Evolutionary conservation across 768 basidiomycete species (phyloP).

Genomic region (Trametopsis cervina): DNA sequence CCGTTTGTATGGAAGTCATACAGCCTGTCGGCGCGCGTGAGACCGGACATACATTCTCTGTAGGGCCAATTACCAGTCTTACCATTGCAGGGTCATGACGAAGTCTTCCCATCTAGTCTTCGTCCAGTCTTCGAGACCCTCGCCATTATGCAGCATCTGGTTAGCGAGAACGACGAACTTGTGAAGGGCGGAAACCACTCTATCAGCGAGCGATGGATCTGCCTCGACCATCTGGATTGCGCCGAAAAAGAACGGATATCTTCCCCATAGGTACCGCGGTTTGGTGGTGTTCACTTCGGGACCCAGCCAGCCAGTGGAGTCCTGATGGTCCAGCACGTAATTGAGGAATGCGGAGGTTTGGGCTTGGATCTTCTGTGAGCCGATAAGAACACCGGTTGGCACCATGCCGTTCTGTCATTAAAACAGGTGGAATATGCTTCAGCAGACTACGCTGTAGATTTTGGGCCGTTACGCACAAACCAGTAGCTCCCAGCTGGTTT

Average conservation of each 20-base stretch:
- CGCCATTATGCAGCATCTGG: constrained; percentile 43
- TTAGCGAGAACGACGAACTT: constrained; percentile 49
- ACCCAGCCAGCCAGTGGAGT: constrained; percentile 49
- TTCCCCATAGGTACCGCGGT: constrained; percentile 48
- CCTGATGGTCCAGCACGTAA: constrained; percentile 45
- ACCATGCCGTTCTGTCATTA: constrained; percentile 43
- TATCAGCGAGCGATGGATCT: constrained; percentile 34
- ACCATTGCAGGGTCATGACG: constrained; percentile 51
- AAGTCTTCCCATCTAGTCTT: constrained; percentile 54
- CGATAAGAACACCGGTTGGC: constrained; percentile 41
- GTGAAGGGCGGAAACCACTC: constrained; percentile 43
- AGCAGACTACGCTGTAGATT: neutral
- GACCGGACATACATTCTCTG: too few relatives aligned
- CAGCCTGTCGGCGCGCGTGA: too few relatives aligned
- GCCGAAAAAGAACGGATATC: constrained; percentile 54
- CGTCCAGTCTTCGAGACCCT: constrained; percentile 49
- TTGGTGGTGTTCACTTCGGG: constrained; percentile 47
- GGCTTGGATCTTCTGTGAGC: constrained; percentile 37
- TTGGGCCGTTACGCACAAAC: constrained; percentile 35
- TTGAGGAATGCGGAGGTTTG: constrained; percentile 42
- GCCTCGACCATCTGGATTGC: constrained; percentile 51
- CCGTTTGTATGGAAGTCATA: constrained; percentile 46
- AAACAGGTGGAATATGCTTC: neutral
- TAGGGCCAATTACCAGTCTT: too few relatives aligned
- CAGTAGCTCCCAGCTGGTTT: constrained; percentile 46